Conservation (phyloP, 768 basidiomycete genomes). For the Clitopilus passeckerianus region DNA sequence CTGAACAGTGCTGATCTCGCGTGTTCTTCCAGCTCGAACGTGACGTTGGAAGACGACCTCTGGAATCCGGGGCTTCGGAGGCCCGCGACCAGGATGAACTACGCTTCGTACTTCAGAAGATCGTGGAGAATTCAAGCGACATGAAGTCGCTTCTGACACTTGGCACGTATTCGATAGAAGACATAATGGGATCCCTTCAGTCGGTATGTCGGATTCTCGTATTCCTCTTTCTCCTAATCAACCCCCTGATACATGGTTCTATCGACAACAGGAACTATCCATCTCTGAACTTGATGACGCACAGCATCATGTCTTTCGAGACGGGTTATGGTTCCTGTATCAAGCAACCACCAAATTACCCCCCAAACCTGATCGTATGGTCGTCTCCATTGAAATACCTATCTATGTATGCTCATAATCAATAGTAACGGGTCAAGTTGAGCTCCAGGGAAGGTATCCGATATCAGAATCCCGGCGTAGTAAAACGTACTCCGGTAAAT, state of each 20-base stretch:
- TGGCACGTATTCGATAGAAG: slow-evolving; percentile 26
- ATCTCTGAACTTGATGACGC: slow-evolving; percentile 16
- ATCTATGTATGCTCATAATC: background rate
- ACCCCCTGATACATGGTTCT: background rate
- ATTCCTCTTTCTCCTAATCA: background rate
- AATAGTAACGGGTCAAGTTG: background rate
- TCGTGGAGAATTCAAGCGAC: slow-evolving; percentile 27
- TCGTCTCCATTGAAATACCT: background rate
- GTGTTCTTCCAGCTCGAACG: background rate
- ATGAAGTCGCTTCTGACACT: slow-evolving; percentile 26
- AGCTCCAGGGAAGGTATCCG: background rate
- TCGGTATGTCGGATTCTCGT: slow-evolving; percentile 19
- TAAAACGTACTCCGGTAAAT: background rate
- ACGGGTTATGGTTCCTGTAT: slow-evolving; percentile 34
- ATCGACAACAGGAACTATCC: background rate
- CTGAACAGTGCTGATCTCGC: background rate
- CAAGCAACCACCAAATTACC: slow-evolving; percentile 32
- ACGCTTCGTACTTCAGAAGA: slow-evolving; percentile 25
- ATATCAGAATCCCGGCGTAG: background rate
- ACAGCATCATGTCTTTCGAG: slow-evolving; percentile 26
- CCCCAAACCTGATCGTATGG: slow-evolving; percentile 13
- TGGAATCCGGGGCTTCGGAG: background rate
- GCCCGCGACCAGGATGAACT: slow-evolving; percentile 28
- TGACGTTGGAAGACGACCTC: background rate
- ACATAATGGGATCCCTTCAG: slow-evolving; percentile 38